Evolutionary conservation across 495 filamentous ascomycete genomes (phyloP), one percentile per base, ranked within the genome.

Genomic region (Xylaria intraflava): DNA sequence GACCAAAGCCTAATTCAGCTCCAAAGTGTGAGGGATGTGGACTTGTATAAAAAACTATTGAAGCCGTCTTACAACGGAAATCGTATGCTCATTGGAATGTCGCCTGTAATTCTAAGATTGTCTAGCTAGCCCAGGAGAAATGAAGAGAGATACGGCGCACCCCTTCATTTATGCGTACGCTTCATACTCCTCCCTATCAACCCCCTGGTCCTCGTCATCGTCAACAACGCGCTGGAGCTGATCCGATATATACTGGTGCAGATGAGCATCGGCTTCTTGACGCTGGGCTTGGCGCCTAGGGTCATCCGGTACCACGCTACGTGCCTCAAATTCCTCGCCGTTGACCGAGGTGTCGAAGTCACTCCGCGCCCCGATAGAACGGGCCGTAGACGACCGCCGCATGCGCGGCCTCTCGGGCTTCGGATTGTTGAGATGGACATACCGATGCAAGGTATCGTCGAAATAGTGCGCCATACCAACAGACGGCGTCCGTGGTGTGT

Each of bases 401-500:
- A 93, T 73, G 19, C 76, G 72, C 33, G 77, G 68, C 35, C 76
- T 69, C 10, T 65, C 64, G 20, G 72, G 73, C 46, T 65, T 72
- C 6, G 65, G 57, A 23, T 65, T 68, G 27, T 53, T 53, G 26
- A 59, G 56, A 22, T 59, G 57, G 23, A 65, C 46, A 45, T 77
- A 72, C 3, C 82, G 70, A 22, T 82, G 81, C 72, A 94, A 88
- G 56, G 90, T 81, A 57, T 97, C 92, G 60, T 97, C 92, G 62
- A 97, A 97, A 72, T 96, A 96, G 68, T 96, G 90, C 8, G 83
- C 77, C 65, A 90, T 90, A 31, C 86, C 88, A 1, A 82, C 79
- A 10, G 83, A 80, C 22, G 92, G 92, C 10, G 88, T 92, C 20
- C 90, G 86, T 4, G 92, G 92, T 0, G 92, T 97, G 65, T 95